A percentile compares a stretch with the other conserved stretches of the same genome.
phyloP scores from a whole-genome alignment of 1,139 yeast genomes.

The Geotrichum australiense region DNA sequence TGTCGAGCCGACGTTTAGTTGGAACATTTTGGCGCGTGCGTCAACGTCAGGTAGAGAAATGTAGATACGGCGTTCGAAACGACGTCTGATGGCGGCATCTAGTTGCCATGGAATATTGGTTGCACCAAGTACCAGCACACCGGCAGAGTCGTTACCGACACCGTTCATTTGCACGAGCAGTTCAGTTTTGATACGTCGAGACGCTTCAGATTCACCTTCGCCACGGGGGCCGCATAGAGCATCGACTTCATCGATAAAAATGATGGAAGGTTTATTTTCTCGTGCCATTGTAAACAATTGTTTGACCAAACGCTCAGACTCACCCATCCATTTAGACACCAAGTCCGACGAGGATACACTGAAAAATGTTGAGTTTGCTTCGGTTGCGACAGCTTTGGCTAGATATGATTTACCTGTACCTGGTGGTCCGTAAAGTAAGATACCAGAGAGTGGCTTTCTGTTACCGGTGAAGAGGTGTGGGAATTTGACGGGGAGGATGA shows the following conservation, averaged over 20 bases:
- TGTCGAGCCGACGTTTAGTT: constrained; percentile 82
- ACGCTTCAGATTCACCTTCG: constrained; percentile 96
- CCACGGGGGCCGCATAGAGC: constrained; percentile 98
- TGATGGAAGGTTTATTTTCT: constrained; percentile 89
- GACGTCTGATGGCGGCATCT: constrained; percentile 94
- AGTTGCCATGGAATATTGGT: constrained; percentile 99
- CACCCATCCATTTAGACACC: constrained; percentile 99
- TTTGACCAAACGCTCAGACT: constrained; percentile 88
- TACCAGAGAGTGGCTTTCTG: constrained; percentile 89
- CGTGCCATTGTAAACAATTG: constrained; percentile 94
- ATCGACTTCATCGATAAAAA: constrained; percentile 96
- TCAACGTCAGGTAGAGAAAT: constrained; percentile 90
- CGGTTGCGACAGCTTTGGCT: constrained; percentile 98
- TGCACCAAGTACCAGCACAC: constrained; percentile 94
- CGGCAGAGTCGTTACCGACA: constrained; percentile 89
- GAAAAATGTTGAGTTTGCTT: constrained; percentile 93
- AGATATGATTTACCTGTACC: constrained; percentile 97
- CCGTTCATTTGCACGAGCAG: constrained; percentile 97
- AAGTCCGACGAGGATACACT: constrained; percentile 91
- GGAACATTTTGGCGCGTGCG: constrained; percentile 91
- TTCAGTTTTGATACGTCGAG: constrained; percentile 93
- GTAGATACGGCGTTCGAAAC: constrained; percentile 91
- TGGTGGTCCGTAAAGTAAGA: constrained; percentile 92
- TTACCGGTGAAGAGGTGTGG: constrained; percentile 94
- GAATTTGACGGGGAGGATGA: constrained; percentile 85